A percentile compares a stretch with the other conserved stretches of the same genome.
Conservation (phyloP, 2,329 filamentous ascomycete genomes). For the Calonectria crousiana region DNA sequence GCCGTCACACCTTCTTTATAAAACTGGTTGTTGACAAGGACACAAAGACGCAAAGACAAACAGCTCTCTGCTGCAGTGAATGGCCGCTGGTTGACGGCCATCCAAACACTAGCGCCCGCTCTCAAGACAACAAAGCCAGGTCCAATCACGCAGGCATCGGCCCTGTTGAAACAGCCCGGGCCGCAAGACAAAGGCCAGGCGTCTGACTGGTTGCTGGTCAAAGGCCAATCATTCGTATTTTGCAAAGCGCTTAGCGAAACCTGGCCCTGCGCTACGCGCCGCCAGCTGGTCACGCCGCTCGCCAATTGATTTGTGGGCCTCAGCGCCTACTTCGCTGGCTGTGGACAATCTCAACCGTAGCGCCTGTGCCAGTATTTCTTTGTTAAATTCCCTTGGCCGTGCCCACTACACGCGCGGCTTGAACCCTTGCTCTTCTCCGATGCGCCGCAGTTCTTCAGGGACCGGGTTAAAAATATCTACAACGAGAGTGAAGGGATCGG, state of each 20-base stretch:
- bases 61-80: neutral
- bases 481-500: neutral
- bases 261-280: neutral
- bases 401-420: neutral
- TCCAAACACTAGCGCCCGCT: conserved; percentile 18
- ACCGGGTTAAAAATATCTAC: neutral
- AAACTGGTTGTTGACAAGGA: neutral
- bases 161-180: conserved; percentile 24
- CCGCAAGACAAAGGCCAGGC: conserved; percentile 5
- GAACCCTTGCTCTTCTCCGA: neutral
- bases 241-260: conserved; percentile 43
- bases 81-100: neutral
- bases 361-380: neutral
- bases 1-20: neutral
- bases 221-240: conserved; percentile 38
- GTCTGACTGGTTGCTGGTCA: neutral
- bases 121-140: conserved; percentile 2
- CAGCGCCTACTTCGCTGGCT: neutral
- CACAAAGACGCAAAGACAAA: conserved; percentile 8
- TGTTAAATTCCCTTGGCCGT: neutral
- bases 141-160: conserved; percentile 32
- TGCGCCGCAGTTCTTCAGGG: neutral
- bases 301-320: neutral
- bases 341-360: no score
- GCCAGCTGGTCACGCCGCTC: neutral